phyloP scores from a whole-genome alignment of 768 basidiomycete species.

The Galerina marginata region DNA sequence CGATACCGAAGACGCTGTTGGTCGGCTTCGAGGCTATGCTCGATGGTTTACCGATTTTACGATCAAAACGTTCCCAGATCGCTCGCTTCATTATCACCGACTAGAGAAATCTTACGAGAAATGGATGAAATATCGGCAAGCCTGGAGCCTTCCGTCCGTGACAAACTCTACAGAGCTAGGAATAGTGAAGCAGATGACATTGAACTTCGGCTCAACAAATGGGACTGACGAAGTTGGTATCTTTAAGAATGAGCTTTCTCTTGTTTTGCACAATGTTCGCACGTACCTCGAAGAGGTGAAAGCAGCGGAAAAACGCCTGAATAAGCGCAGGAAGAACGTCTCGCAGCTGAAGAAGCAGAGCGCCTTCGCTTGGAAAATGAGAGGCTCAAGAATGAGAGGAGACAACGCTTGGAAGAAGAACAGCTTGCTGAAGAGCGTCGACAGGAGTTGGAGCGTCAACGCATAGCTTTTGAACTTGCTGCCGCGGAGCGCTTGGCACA shows the following conservation, averaged over 20 bases:
- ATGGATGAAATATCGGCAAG: constrained; percentile 57
- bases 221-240: constrained; percentile 50
- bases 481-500: constrained; percentile 33
- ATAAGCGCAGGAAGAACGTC: constrained; percentile 40
- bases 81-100: constrained; percentile 55
- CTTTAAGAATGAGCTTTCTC: constrained; percentile 45
- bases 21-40: constrained; percentile 37
- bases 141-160: constrained; percentile 49
- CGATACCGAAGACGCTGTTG: constrained; percentile 28
- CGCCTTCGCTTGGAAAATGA: constrained; percentile 39
- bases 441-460: constrained; percentile 33
- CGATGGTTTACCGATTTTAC: constrained; percentile 31
- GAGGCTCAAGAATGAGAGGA: constrained; percentile 33
- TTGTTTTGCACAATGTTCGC: constrained; percentile 48
- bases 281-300: constrained; percentile 44
- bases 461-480: constrained; percentile 27
- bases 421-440: constrained; percentile 34
- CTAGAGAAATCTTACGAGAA: constrained; percentile 57
- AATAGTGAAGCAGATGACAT: constrained; percentile 55
- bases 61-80: constrained; percentile 19
- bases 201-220: constrained; percentile 52
- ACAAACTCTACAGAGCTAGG: constrained; percentile 54
- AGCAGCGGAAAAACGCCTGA: constrained; percentile 37
- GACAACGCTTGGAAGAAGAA: constrained; percentile 33
- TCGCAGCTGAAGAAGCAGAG: constrained; percentile 42